phyloP scores from a whole-genome alignment of 345 rosid species.

The Barbarea vulgaris region DNA sequence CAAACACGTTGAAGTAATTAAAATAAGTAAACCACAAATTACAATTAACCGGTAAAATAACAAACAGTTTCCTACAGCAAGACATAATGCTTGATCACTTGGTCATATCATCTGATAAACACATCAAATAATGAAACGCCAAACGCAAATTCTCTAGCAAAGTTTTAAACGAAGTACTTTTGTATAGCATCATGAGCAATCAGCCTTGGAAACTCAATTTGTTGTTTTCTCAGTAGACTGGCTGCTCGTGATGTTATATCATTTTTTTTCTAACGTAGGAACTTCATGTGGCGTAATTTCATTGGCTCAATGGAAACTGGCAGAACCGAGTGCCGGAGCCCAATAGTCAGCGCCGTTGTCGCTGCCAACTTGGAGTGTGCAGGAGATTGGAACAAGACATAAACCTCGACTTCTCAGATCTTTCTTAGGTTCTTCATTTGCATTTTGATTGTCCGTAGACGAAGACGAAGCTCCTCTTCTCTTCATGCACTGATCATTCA shows the following conservation, averaged over 20 bases:
- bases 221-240: constrained; percentile 71
- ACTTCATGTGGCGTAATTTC: constrained; percentile 20
- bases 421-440: constrained; percentile 52
- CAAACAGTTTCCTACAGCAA: constrained; percentile 31
- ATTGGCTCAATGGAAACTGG: constrained; percentile 54
- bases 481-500: constrained; percentile 67
- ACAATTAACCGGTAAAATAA: constrained; percentile 26
- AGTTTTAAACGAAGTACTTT: constrained; percentile 16
- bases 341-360: constrained; percentile 94
- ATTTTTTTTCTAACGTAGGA: constrained; percentile 34
- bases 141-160: constrained; percentile 28
- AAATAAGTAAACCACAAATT: constrained; percentile 36
- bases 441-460: constrained; percentile 41
- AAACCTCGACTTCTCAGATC: constrained; percentile 93
- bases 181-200: constrained; percentile 99
- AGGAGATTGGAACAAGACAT: constrained; percentile 92
- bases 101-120: constrained; percentile 6
- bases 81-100: constrained; percentile 20
- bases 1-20: constrained; percentile 28
- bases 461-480: constrained; percentile 50
- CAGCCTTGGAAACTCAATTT: constrained; percentile 68
- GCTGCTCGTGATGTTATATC: constrained; percentile 98
- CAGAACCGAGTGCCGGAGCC: constrained; percentile 70
- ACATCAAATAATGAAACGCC: constrained; percentile 16
- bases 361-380: constrained; percentile 82